A percentile compares a stretch with the other conserved stretches of the same genome.
These are phyloP conservation scores for Cladosporium sp. DNA, from an alignment of 2,329 filamentous ascomycete genomes.

Conservation along the genomic window DNA sequence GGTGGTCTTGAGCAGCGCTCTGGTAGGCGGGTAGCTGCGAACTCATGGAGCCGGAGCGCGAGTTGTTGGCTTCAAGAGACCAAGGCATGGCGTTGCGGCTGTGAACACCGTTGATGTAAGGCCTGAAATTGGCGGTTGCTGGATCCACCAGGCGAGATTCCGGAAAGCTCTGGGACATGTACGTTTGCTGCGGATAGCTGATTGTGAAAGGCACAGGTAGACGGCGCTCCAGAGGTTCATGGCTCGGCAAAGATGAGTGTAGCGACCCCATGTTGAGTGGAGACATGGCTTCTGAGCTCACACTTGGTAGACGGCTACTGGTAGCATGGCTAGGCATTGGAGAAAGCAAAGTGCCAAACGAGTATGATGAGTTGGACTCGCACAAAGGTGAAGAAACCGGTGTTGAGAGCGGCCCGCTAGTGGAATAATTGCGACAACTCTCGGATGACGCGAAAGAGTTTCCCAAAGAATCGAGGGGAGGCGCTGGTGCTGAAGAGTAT, in stretches of 20 bases:
- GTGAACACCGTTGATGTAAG: constrained; percentile 26
- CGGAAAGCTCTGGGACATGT: constrained; percentile 18
- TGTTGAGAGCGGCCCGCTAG: constrained; percentile 21
- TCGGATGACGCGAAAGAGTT: constrained; percentile 23
- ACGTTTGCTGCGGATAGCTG: constrained; percentile 16
- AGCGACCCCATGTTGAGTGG: constrained; percentile 32
- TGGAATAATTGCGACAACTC: constrained; percentile 25
- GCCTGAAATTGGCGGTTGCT: constrained; percentile 17
- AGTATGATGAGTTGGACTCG: constrained; percentile 25
- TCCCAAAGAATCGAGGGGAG: constrained; percentile 24
- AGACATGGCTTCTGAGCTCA: constrained; percentile 26
- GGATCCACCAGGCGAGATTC: constrained; percentile 24
- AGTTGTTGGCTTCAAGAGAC: constrained; percentile 17
- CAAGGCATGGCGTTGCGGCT: constrained; percentile 29
- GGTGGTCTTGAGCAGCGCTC: constrained; percentile 1
- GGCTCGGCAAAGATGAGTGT: constrained; percentile 30
- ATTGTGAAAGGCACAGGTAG: constrained; percentile 23
- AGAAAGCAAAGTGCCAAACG: constrained; percentile 25
- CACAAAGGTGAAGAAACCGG: constrained; percentile 21
- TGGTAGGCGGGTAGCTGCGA: not conserved
- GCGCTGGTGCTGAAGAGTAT: constrained; percentile 21
- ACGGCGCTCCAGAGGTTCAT: constrained; percentile 29
- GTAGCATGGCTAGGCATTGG: constrained; percentile 18
- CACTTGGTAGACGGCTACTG: constrained; percentile 23
- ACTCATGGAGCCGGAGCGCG: not conserved